Evolutionary conservation across 2,329 filamentous ascomycete genomes (phyloP).

Genomic region (Arthrobotrys conoides): DNA sequence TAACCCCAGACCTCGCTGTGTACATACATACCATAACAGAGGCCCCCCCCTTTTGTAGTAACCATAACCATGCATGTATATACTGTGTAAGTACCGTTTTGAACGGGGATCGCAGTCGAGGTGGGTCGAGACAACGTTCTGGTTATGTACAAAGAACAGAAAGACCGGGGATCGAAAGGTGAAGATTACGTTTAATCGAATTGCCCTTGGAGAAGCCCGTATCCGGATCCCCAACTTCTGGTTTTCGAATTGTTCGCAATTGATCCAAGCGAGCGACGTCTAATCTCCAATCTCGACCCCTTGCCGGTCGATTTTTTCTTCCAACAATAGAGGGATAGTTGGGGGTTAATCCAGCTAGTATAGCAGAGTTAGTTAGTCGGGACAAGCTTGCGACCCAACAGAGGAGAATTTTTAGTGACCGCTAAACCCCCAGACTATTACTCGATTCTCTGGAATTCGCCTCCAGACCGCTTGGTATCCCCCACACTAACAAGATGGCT

Average conservation of each 20-base stretch:
- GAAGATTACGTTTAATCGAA: constrained; percentile 29
- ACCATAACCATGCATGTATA: too few species aligned
- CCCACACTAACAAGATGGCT: constrained; percentile 54
- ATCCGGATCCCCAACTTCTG: constrained; percentile 17
- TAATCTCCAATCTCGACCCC: constrained; percentile 23
- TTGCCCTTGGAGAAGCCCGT: constrained; percentile 10
- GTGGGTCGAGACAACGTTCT: constrained; percentile 8
- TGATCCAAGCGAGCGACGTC: constrained; percentile 12
- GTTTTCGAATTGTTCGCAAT: constrained; percentile 9
- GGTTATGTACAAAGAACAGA: neutral
- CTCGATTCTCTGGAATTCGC: constrained; percentile 44
- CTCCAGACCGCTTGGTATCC: constrained; percentile 50
- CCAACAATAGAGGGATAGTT: constrained; percentile 6
- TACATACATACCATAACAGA: too few species aligned
- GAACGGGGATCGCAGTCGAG: constrained; percentile 23
- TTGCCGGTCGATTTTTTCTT: neutral
- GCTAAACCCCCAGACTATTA: constrained; percentile 32
- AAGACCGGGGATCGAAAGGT: too few species aligned
- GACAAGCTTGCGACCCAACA: constrained; percentile 37
- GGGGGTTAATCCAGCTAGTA: neutral
- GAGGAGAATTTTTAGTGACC: constrained; percentile 47
- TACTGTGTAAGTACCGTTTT: too few species aligned
- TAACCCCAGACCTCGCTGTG: too few species aligned
- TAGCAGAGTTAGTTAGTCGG: neutral
- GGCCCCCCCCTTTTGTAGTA: too few species aligned